Conservation (phyloP, 129 eudicot genomes). For the Centrapalus pauciflorus region DNA sequence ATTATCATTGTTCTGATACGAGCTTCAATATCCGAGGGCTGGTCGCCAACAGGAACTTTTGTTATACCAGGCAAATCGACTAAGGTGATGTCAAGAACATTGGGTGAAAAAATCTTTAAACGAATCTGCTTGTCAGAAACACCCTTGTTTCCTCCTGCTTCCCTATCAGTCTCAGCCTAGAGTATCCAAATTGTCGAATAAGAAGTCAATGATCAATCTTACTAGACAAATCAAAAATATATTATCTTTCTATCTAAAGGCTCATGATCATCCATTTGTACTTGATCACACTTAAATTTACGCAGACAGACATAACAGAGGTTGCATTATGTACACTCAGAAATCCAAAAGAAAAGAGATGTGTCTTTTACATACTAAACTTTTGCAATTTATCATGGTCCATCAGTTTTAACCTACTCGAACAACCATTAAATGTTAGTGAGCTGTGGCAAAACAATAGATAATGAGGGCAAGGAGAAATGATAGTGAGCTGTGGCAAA, state of each 20-base stretch:
- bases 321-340: not conserved
- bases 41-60: slow-evolving; percentile 98
- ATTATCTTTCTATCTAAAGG: not conserved
- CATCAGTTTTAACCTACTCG: not conserved
- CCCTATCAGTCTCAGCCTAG: slow-evolving; percentile 96
- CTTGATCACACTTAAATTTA: not conserved
- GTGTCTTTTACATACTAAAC: not conserved
- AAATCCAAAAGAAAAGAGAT: not conserved
- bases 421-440: not conserved
- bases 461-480: not conserved
- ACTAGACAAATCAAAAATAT: not conserved
- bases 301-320: not conserved
- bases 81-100: slow-evolving; percentile 94
- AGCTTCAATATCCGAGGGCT: slow-evolving; percentile 94
- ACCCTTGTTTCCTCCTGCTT: slow-evolving; percentile 96
- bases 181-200: slow-evolving; percentile 11
- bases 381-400: not conserved
- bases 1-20: slow-evolving; percentile 93
- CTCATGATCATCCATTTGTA: not conserved
- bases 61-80: slow-evolving; percentile 96
- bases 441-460: too few relatives aligned
- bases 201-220: slow-evolving; percentile 2
- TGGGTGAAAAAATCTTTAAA: slow-evolving; percentile 84
- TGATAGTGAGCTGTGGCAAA: not conserved
- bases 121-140: slow-evolving; percentile 95